These are phyloP conservation scores for Beta macrorhiza DNA, from an alignment of 179 eudicot species.

Conservation along the genomic window DNA sequence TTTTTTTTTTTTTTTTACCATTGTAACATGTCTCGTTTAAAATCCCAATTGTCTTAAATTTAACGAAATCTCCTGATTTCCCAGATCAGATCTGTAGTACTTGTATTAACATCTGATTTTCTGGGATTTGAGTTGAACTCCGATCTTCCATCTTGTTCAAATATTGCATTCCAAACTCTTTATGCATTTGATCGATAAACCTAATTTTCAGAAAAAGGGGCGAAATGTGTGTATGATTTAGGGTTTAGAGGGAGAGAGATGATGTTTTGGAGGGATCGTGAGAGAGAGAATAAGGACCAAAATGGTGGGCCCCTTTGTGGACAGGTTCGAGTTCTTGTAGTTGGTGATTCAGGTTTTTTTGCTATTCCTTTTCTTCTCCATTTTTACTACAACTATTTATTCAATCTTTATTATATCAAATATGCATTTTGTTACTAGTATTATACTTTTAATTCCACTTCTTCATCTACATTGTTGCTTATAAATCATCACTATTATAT, in stretches of 20 bases:
- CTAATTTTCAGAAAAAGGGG: background rate
- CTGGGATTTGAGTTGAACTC: background rate
- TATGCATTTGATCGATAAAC: background rate
- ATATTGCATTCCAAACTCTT: background rate
- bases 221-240: slow-evolving; percentile 16
- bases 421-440: too few relatives aligned
- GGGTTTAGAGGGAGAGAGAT: slow-evolving; percentile 17
- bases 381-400: too few relatives aligned
- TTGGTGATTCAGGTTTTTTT: slow-evolving; percentile 80
- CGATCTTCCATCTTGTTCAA: background rate
- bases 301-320: slow-evolving; percentile 75
- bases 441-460: too few relatives aligned
- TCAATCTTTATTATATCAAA: too few relatives aligned
- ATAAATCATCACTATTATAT: too few relatives aligned
- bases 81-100: slow-evolving; percentile 27
- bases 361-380: too few relatives aligned
- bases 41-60: too few relatives aligned
- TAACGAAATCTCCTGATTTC: background rate
- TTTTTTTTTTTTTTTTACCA: too few relatives aligned
- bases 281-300: slow-evolving; percentile 57
- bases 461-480: too few relatives aligned
- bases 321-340: slow-evolving; percentile 82
- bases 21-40: too few relatives aligned
- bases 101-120: slow-evolving; percentile 1
- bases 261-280: slow-evolving; percentile 90